Evolutionary conservation across 768 basidiomycete species (phyloP).

Genomic region (Obba rivulosa): DNA sequence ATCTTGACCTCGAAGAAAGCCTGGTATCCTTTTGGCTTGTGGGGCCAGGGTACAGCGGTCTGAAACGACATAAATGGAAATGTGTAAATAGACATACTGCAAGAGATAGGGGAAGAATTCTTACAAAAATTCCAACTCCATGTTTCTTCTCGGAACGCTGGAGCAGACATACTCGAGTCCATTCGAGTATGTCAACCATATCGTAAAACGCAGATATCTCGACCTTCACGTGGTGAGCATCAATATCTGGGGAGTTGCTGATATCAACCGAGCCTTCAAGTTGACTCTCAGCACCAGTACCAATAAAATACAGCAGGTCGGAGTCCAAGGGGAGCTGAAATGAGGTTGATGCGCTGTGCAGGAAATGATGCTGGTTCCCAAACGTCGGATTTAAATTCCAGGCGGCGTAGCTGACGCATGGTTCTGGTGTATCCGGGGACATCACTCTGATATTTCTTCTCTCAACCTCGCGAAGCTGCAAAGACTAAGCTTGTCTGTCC

Average conservation of each 20-base stretch:
- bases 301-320: background rate
- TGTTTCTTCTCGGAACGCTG: conserved; percentile 9
- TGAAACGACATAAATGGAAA: too few species aligned
- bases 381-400: too few species aligned
- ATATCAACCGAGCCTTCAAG: conserved; percentile 12
- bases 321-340: conserved; percentile 11
- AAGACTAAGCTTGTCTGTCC: too few species aligned
- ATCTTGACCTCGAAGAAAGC: conserved; percentile 24
- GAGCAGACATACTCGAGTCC: conserved; percentile 18
- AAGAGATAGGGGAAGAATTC: background rate
- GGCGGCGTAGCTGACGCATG: too few species aligned
- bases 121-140: conserved; percentile 28
- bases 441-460: too few species aligned
- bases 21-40: too few species aligned
- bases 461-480: too few species aligned
- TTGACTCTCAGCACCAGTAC: background rate
- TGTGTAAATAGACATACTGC: too few species aligned
- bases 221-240: conserved; percentile 13
- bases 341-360: conserved; percentile 5
- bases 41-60: too few species aligned
- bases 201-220: conserved; percentile 17
- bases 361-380: conserved; percentile 1
- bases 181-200: conserved; percentile 3
- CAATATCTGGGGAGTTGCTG: background rate
- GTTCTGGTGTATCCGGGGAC: too few species aligned